phyloP scores from a whole-genome alignment of 164 flowering plant species.

The Vitis riparia region DNA sequence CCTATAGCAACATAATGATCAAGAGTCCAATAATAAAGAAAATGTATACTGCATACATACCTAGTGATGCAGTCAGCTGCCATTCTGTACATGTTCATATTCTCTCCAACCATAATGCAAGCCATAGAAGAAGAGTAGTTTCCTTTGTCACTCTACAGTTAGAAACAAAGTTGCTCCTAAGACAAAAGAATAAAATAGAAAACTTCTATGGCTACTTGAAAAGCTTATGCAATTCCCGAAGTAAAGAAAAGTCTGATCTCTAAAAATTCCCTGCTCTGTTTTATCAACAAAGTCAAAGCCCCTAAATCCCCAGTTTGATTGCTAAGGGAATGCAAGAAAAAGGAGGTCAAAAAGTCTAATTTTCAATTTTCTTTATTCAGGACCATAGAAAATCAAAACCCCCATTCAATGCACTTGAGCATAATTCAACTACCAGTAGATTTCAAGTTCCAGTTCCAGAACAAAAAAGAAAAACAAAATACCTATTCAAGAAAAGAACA shows the following conservation, averaged over 20 bases:
- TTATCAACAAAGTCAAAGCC: too few species aligned
- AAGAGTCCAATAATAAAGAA: background rate
- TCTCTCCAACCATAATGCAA: background rate
- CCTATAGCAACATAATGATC: background rate
- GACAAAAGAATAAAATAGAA: background rate
- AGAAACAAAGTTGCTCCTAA: slow-evolving; percentile 9
- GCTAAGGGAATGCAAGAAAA: too few species aligned
- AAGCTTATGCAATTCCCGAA: background rate
- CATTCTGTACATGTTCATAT: slow-evolving; percentile 22
- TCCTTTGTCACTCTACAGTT: slow-evolving; percentile 11
- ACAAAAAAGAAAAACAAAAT: too few species aligned
- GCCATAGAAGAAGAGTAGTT: slow-evolving; percentile 8
- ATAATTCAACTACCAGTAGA: too few species aligned
- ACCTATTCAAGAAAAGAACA: too few species aligned
- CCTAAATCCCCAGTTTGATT: too few species aligned
- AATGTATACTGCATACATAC: slow-evolving; percentile 9
- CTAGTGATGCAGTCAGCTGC: slow-evolving; percentile 5
- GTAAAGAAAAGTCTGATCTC: background rate
- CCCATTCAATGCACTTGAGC: too few species aligned
- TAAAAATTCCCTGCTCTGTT: too few species aligned
- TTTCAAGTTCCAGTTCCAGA: too few species aligned
- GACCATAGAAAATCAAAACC: too few species aligned
- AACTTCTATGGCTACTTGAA: background rate
- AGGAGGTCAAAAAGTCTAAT: too few species aligned
- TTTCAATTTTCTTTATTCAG: too few species aligned